These are phyloP conservation scores for Cunninghamia lanceolata DNA, from an alignment of 75 land plant species.

Conservation along the genomic window DNA sequence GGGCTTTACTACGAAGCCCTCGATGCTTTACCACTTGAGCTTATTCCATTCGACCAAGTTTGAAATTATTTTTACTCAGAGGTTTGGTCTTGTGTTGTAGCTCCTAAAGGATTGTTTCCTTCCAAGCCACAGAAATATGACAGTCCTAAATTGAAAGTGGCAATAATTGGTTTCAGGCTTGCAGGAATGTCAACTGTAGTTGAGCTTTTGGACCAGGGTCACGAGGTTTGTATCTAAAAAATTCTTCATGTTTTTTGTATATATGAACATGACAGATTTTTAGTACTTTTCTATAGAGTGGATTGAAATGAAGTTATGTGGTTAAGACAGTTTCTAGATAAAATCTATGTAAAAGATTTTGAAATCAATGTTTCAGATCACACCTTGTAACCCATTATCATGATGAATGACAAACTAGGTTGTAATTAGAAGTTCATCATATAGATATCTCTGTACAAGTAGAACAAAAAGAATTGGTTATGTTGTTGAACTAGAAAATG, in stretches of 20 bases:
- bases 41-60: not conserved
- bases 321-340: no score
- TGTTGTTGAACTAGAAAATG: not conserved
- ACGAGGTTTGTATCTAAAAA: conserved; percentile 54
- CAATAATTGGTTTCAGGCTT: conserved; percentile 94
- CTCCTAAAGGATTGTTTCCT: conserved; percentile 96
- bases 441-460: not conserved
- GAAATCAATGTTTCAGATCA: not conserved
- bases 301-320: not conserved
- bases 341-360: not conserved
- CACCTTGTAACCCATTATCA: not conserved
- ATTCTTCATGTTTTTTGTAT: not conserved
- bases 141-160: conserved; percentile 95
- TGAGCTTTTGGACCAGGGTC: conserved; percentile 98
- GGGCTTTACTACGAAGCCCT: not conserved
- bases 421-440: not conserved
- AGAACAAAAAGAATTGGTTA: not conserved
- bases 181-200: conserved; percentile 99
- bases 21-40: not conserved
- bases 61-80: not conserved
- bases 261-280: not conserved
- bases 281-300: no score
- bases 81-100: conserved; percentile 30
- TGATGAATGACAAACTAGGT: not conserved
- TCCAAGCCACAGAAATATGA: conserved; percentile 87